These are phyloP conservation scores for Fusarium torreyae DNA, from an alignment of 2,329 filamentous ascomycete species.

Conservation along the genomic window DNA sequence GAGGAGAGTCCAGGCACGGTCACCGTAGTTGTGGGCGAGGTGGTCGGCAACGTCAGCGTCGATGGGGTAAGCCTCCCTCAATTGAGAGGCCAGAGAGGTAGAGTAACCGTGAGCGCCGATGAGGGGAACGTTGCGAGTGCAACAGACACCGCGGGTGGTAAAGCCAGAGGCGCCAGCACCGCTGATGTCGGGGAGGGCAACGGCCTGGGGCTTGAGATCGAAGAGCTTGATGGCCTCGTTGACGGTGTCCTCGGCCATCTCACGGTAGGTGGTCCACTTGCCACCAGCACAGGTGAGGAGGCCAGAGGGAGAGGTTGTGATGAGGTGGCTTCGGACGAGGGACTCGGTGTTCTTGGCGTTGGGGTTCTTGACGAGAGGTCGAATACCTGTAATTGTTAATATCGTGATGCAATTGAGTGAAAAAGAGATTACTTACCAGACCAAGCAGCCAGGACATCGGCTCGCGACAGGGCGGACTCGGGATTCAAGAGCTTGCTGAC, in stretches of 20 bases:
- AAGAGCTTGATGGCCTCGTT: slow-evolving; percentile 82
- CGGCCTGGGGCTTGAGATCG: slow-evolving; percentile 66
- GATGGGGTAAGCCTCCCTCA: slow-evolving; percentile 57
- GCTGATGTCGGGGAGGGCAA: slow-evolving; percentile 74
- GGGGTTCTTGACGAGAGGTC: slow-evolving; percentile 84
- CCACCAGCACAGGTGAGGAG: slow-evolving; percentile 86
- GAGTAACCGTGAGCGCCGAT: slow-evolving; percentile 82
- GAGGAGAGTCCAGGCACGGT: slow-evolving; percentile 80
- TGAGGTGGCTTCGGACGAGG: slow-evolving; percentile 85
- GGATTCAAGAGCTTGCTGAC: slow-evolving; percentile 82
- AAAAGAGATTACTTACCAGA: slow-evolving; percentile 67
- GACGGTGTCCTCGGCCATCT: slow-evolving; percentile 90
- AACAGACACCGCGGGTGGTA: slow-evolving; percentile 78
- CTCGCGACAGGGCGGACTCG: slow-evolving; percentile 80
- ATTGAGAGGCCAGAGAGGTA: slow-evolving; percentile 52
- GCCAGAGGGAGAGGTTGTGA: slow-evolving; percentile 81
- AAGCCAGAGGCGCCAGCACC: slow-evolving; percentile 67
- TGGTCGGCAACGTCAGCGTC: slow-evolving; percentile 60
- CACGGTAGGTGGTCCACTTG: slow-evolving; percentile 91
- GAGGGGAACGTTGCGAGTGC: slow-evolving; percentile 81
- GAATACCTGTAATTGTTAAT: slow-evolving; percentile 66
- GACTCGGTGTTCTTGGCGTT: slow-evolving; percentile 87
- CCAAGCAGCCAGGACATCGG: slow-evolving; percentile 86
- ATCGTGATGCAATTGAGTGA: not conserved
- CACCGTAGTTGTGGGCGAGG: slow-evolving; percentile 60